A percentile compares a stretch with the other conserved stretches of the same genome.
phyloP scores from a whole-genome alignment of 306 rosid genomes.

The Carpinus fangiana region DNA sequence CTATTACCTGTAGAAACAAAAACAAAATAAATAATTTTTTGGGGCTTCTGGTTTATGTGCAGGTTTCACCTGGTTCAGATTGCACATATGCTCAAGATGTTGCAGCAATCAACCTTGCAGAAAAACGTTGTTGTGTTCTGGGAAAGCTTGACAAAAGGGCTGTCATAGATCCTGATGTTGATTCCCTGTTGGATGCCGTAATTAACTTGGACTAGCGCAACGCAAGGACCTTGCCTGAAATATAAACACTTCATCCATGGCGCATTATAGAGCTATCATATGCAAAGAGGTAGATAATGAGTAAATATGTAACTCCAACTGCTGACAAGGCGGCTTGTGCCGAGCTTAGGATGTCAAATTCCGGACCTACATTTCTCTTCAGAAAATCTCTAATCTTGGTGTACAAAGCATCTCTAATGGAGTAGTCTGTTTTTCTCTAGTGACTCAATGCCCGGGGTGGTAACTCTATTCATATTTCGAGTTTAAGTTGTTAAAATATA shows the following conservation, averaged over 20 bases:
- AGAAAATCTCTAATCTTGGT: not conserved
- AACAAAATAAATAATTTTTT: too few relatives aligned
- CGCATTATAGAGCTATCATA: slow-evolving; percentile 2
- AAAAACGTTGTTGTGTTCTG: slow-evolving; percentile 50
- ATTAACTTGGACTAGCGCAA: slow-evolving; percentile 24
- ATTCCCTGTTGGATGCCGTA: slow-evolving; percentile 35
- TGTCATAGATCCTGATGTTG: slow-evolving; percentile 54
- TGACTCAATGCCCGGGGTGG: too few relatives aligned
- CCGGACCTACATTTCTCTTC: not conserved
- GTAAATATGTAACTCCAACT: slow-evolving; percentile 31
- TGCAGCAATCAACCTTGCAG: slow-evolving; percentile 53
- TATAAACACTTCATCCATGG: not conserved
- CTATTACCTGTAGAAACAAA: not conserved
- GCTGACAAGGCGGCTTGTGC: slow-evolving; percentile 14
- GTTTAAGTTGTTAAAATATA: too few relatives aligned
- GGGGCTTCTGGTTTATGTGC: slow-evolving; percentile 21
- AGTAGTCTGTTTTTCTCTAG: too few relatives aligned
- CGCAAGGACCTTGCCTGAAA: not conserved
- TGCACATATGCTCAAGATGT: slow-evolving; percentile 45
- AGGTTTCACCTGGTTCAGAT: slow-evolving; percentile 85
- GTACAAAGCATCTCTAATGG: too few relatives aligned
- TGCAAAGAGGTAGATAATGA: slow-evolving; percentile 27
- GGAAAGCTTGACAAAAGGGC: slow-evolving; percentile 53
- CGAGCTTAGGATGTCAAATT: not conserved
- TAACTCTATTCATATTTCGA: too few relatives aligned